Conservation (phyloP, 352 stramenopile species). For the Phytophthora citricola region DNA sequence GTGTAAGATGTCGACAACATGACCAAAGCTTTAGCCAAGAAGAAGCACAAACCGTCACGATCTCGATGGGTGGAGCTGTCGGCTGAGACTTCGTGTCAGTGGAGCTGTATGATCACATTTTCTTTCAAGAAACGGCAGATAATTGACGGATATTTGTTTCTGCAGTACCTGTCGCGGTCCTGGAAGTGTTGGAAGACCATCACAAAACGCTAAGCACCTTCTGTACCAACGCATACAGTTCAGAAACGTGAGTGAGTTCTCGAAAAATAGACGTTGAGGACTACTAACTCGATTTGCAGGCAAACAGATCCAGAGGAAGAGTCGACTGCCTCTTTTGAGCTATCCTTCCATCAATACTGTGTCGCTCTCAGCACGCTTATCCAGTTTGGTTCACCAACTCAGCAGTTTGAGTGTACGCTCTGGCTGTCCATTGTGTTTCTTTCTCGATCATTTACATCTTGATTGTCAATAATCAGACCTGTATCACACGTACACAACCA, state of each 20-base stretch:
- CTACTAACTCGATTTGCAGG: slow-evolving; percentile 2
- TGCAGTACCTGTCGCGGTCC: slow-evolving; percentile 44
- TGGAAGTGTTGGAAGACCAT: slow-evolving; percentile 53
- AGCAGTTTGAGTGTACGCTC: slow-evolving; percentile 70
- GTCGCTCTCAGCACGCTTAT: slow-evolving; percentile 51
- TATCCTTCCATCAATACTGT: slow-evolving; percentile 69
- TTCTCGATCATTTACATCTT: neutral
- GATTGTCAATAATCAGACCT: slow-evolving; percentile 39
- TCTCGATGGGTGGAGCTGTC: slow-evolving; percentile 46
- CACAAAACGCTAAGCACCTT: slow-evolving; percentile 54
- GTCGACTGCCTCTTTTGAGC: slow-evolving; percentile 9
- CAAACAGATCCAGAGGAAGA: slow-evolving; percentile 8
- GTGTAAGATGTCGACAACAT: neutral
- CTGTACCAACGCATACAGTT: slow-evolving; percentile 30
- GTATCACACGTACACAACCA: slow-evolving; percentile 58
- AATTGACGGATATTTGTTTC: neutral
- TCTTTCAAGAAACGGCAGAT: no score
- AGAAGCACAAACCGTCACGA: slow-evolving; percentile 24
- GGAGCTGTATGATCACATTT: neutral
- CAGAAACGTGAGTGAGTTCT: slow-evolving; percentile 20
- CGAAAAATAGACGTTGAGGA: no score
- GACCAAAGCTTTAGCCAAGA: slow-evolving; percentile 37
- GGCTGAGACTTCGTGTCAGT: slow-evolving; percentile 46
- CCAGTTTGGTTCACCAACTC: slow-evolving; percentile 39
- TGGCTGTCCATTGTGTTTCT: neutral